These are phyloP conservation scores for Udeniomyces megalosporus DNA, from an alignment of 768 basidiomycete genomes.

Conservation along the genomic window DNA sequence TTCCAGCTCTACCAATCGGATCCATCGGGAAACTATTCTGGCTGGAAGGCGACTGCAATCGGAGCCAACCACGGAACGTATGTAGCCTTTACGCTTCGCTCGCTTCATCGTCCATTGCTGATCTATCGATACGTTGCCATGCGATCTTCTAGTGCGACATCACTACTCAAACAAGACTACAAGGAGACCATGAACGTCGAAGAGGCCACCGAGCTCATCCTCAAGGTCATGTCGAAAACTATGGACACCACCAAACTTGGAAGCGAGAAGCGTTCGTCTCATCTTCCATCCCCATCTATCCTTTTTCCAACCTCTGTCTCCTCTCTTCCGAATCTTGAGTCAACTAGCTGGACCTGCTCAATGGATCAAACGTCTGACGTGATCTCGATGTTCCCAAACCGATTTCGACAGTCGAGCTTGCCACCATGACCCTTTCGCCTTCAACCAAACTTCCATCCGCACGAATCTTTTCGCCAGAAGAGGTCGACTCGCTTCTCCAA, in stretches of 20 bases:
- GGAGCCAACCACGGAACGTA: slow-evolving; percentile 76
- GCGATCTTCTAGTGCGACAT: slow-evolving; percentile 51
- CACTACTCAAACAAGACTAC: slow-evolving; percentile 92
- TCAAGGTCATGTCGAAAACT: slow-evolving; percentile 96
- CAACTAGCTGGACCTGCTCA: too few species aligned
- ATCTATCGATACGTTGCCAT: not conserved
- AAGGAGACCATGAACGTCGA: slow-evolving; percentile 84
- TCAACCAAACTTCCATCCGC: slow-evolving; percentile 61
- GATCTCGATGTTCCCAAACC: not conserved
- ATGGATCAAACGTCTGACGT: not conserved
- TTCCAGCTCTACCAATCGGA: slow-evolving; percentile 98
- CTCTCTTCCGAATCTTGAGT: not conserved
- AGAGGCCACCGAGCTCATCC: slow-evolving; percentile 64
- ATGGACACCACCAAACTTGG: slow-evolving; percentile 97
- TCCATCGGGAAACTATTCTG: slow-evolving; percentile 94
- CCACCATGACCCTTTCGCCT: slow-evolving; percentile 74
- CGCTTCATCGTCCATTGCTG: not conserved
- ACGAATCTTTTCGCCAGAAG: slow-evolving; percentile 76
- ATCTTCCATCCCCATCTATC: not conserved
- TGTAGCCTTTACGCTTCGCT: not conserved
- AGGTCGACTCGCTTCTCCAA: slow-evolving; percentile 68
- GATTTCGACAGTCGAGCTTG: slow-evolving; percentile 65
- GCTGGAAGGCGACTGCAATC: slow-evolving; percentile 95
- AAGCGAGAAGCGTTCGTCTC: slow-evolving; percentile 74
- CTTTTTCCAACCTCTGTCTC: not conserved